Conservation (phyloP, 768 basidiomycete genomes). For the Epithele typhae region DNA sequence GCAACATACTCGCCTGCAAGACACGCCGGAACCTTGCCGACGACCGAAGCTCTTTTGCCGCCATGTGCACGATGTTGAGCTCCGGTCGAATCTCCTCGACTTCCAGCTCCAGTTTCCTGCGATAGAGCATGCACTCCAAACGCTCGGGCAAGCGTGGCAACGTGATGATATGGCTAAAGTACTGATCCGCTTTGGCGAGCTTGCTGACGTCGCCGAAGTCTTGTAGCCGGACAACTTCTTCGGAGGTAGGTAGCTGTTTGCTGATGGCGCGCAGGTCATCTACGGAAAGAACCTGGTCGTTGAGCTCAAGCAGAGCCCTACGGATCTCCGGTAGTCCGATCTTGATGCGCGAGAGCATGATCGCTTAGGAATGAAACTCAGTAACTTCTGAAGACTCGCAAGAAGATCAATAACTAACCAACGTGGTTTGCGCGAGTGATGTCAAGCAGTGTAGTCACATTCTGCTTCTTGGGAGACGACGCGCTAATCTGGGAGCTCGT, state of each 20-base stretch:
- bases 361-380: conserved; percentile 51
- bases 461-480: conserved; percentile 48
- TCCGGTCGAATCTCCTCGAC: conserved; percentile 83
- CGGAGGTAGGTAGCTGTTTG: conserved; percentile 72
- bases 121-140: conserved; percentile 79
- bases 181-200: conserved; percentile 81
- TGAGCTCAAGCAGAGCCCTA: conserved; percentile 65
- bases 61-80: conserved; percentile 65
- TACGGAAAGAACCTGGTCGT: conserved; percentile 62
- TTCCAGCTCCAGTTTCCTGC: conserved; percentile 76
- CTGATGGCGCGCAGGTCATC: conserved; percentile 76
- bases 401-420: conserved; percentile 38
- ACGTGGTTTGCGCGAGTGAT: conserved; percentile 83
- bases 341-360: conserved; percentile 80
- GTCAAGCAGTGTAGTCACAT: conserved; percentile 68
- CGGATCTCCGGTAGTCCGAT: conserved; percentile 59
- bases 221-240: conserved; percentile 72
- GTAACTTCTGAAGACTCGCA: conserved; percentile 1
- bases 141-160: conserved; percentile 75
- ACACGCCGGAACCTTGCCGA: conserved; percentile 66
- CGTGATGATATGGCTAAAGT: conserved; percentile 71
- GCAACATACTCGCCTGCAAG: conserved; percentile 56
- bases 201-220: conserved; percentile 69
- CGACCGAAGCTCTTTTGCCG: conserved; percentile 61
- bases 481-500: conserved; percentile 38